phyloP scores from a whole-genome alignment of 1,284 basidiomycete species.

The Ganoderma leucocontextum region DNA sequence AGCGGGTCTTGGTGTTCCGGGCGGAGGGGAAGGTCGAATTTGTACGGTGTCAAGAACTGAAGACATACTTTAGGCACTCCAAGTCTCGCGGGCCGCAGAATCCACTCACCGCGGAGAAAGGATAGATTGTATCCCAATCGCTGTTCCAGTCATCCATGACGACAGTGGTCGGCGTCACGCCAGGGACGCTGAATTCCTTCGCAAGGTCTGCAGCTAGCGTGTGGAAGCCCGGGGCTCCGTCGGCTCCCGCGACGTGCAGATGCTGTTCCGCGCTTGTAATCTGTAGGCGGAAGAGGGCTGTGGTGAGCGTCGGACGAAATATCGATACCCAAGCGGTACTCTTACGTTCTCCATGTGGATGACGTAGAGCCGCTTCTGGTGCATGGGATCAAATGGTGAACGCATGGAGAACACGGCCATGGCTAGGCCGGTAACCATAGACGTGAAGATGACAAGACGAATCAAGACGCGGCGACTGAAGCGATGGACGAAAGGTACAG shows the following conservation, averaged over 20 bases:
- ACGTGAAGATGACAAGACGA: slow-evolving; percentile 55
- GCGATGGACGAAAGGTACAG: slow-evolving; percentile 80
- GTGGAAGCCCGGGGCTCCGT: slow-evolving; percentile 82
- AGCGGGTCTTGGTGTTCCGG: slow-evolving; percentile 63
- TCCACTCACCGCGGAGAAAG: slow-evolving; percentile 75
- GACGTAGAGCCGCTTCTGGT: slow-evolving; percentile 90
- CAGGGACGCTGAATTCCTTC: slow-evolving; percentile 60
- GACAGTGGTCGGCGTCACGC: slow-evolving; percentile 52
- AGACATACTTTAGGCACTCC: neutral
- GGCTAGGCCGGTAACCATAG: slow-evolving; percentile 56
- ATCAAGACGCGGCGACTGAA: slow-evolving; percentile 62
- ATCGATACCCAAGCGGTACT: slow-evolving; percentile 2
- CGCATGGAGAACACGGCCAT: slow-evolving; percentile 72
- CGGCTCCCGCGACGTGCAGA: slow-evolving; percentile 86
- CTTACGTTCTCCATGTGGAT: slow-evolving; percentile 90
- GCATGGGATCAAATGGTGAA: slow-evolving; percentile 81
- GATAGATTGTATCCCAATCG: slow-evolving; percentile 91
- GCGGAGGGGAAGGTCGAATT: slow-evolving; percentile 67
- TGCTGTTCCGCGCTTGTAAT: slow-evolving; percentile 78
- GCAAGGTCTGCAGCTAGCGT: slow-evolving; percentile 71
- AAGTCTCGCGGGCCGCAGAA: slow-evolving; percentile 6
- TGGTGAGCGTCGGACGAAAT: neutral
- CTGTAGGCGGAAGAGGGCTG: slow-evolving; percentile 47
- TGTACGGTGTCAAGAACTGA: slow-evolving; percentile 84
- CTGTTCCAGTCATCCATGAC: slow-evolving; percentile 73